Evolutionary conservation across 768 basidiomycete genomes (phyloP), one percentile per base, ranked within the genome.

Genomic region (Paxillus involutus): DNA sequence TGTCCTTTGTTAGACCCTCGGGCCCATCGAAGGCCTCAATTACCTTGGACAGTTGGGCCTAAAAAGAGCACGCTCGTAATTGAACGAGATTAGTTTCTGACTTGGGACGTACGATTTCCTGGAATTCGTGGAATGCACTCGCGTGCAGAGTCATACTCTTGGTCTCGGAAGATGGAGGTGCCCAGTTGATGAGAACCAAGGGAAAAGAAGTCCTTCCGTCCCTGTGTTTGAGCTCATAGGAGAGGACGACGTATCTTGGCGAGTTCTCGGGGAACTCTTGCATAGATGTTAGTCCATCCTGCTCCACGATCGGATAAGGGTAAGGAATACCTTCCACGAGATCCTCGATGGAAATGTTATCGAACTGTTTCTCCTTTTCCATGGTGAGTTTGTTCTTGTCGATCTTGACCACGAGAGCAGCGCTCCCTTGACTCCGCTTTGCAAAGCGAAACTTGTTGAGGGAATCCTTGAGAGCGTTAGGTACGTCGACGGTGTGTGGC

Each of bases 191-290:
- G 44, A 96, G 77, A 12, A 91, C 84, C 11, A 97, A 76, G 2
- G 94, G 94, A 61, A 86, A 91, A 1, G 91, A 94, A 55, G 78
- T 89, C 44, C 94, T 78, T 3, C 93, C 94, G 63, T 96, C 94
- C 9, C 67, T 67, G 68, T 95, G 91, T 48, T 78, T 77, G 35
- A 94, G 80, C 64, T 90, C 89, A 63, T 94, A 88, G 10, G 90
- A 93, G 44, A 94, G 77, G 24, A 95, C 70, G 44, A 96, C 85
- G 68, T 90, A 94, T 61, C 94, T 82, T 6, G 94, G 94, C 8
- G 88, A 81, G 65, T 87, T 89, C 73, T 89, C 91, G 0, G 94
- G 94, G 11, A 96, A 77, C 67, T 94, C 94, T 95, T 61, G 24
- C 21, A 8, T 52, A 21, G 19, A 41, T 43, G 42, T 26, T 17